A percentile compares a stretch with the other conserved stretches of the same genome.
Evolutionary conservation across 805 yeast species (phyloP).

Genomic region (Kregervanrija fluxuum): DNA sequence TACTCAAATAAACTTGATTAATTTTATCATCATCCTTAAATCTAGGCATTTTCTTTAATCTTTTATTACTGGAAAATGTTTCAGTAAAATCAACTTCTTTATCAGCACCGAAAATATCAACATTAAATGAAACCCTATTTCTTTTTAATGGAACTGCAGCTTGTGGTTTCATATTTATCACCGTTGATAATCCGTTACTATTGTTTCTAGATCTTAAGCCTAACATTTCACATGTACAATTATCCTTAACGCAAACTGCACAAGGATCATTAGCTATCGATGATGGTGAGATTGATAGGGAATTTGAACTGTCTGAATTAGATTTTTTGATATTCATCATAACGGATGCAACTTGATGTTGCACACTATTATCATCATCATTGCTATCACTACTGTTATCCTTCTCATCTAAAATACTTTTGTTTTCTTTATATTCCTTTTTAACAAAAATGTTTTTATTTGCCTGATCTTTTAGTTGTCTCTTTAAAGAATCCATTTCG

Average conservation of each 20-base stretch:
- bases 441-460: background rate
- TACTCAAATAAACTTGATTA: no score
- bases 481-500: slow-evolving; percentile 24
- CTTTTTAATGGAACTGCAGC: slow-evolving; percentile 58
- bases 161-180: slow-evolving; percentile 43
- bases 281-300: background rate
- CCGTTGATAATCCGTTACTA: background rate
- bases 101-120: background rate
- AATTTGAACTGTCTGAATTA: background rate
- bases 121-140: slow-evolving; percentile 16
- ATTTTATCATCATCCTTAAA: slow-evolving; percentile 6
- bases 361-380: background rate
- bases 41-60: slow-evolving; percentile 14
- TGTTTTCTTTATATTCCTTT: no score
- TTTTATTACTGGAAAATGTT: slow-evolving; percentile 26
- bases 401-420: no score
- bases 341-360: slow-evolving; percentile 19
- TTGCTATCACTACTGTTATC: background rate
- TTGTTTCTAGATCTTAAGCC: slow-evolving; percentile 31
- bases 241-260: slow-evolving; percentile 62
- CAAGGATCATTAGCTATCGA: slow-evolving; percentile 33
- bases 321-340: slow-evolving; percentile 24
- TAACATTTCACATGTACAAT: slow-evolving; percentile 55
- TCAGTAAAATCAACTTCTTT: slow-evolving; percentile 52
- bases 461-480: background rate